Evolutionary conservation across 1,284 basidiomycete species (phyloP).

Genomic region (Ganoderma sp.): DNA sequence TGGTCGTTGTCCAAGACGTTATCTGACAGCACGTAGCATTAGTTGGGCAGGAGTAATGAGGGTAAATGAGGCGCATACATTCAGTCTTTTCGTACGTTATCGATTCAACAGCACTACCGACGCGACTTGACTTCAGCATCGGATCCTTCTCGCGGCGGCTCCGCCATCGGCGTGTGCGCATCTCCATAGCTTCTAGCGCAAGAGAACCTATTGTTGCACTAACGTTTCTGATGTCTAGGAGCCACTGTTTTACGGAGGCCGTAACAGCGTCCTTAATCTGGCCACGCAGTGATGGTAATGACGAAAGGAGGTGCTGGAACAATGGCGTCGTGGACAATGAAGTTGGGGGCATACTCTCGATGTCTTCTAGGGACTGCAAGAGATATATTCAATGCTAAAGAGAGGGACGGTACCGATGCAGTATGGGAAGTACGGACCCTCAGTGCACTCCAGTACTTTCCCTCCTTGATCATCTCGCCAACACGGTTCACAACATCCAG

Average conservation of each 20-base stretch:
- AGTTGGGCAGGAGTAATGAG: conserved; percentile 10
- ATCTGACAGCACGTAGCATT: conserved; percentile 53
- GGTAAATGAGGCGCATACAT: conserved; percentile 59
- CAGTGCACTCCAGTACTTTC: conserved; percentile 96
- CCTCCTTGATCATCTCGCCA: conserved; percentile 89
- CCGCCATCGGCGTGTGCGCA: conserved; percentile 85
- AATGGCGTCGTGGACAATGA: conserved; percentile 93
- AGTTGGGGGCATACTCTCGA: conserved; percentile 89
- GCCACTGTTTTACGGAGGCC: conserved; percentile 95
- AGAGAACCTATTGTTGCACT: conserved; percentile 87
- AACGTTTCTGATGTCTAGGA: conserved; percentile 92
- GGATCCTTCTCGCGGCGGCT: conserved; percentile 79
- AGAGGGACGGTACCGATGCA: conserved; percentile 32
- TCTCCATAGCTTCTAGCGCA: conserved; percentile 91
- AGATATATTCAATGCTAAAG: conserved; percentile 37
- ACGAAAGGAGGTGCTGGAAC: conserved; percentile 90
- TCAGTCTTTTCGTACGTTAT: conserved; percentile 95
- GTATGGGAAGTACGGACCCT: conserved; percentile 68
- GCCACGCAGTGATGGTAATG: conserved; percentile 86
- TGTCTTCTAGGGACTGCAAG: conserved; percentile 87
- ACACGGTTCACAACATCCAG: conserved; percentile 96
- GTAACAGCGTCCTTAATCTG: conserved; percentile 95
- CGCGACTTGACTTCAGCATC: conserved; percentile 76
- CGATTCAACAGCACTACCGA: conserved; percentile 94
- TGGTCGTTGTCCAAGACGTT: conserved; percentile 92